phyloP scores from a whole-genome alignment of 2,329 filamentous ascomycete genomes.

The Magnaporthiopsis poae region DNA sequence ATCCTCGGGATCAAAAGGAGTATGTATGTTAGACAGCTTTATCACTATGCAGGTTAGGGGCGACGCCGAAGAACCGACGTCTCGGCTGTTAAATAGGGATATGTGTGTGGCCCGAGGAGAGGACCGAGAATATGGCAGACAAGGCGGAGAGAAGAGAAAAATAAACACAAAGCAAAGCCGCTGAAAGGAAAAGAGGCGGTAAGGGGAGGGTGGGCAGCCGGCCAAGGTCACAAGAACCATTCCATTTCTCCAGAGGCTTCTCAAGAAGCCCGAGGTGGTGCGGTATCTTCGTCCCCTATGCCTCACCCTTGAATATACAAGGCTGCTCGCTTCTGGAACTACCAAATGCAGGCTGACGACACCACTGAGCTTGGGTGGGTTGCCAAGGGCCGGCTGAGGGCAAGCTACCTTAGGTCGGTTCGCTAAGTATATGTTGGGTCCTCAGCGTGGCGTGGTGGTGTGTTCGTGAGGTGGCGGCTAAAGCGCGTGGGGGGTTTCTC shows the following conservation, averaged over 20 bases:
- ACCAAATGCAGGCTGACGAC: too few relatives aligned
- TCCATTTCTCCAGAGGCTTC: too few relatives aligned
- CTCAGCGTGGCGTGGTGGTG: not conserved
- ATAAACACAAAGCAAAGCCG: too few relatives aligned
- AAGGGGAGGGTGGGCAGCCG: too few relatives aligned
- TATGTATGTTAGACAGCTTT: not conserved
- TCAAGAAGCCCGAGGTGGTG: too few relatives aligned
- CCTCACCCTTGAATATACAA: too few relatives aligned
- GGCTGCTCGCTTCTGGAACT: not conserved
- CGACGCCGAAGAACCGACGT: not conserved
- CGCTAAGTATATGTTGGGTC: not conserved
- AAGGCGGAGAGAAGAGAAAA: not conserved
- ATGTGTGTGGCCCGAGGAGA: not conserved
- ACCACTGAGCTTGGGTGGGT: too few relatives aligned
- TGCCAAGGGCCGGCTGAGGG: too few relatives aligned
- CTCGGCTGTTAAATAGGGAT: not conserved
- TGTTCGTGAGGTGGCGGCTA: not conserved
- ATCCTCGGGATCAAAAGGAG: not conserved
- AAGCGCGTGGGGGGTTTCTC: not conserved
- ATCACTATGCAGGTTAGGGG: not conserved
- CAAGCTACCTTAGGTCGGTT: not conserved
- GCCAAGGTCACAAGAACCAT: too few relatives aligned
- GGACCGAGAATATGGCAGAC: not conserved
- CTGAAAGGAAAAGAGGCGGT: too few relatives aligned
- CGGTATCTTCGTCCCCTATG: too few relatives aligned